These are phyloP conservation scores for Marasmius oreades DNA, from an alignment of 1,284 basidiomycete genomes.

Conservation along the genomic window DNA sequence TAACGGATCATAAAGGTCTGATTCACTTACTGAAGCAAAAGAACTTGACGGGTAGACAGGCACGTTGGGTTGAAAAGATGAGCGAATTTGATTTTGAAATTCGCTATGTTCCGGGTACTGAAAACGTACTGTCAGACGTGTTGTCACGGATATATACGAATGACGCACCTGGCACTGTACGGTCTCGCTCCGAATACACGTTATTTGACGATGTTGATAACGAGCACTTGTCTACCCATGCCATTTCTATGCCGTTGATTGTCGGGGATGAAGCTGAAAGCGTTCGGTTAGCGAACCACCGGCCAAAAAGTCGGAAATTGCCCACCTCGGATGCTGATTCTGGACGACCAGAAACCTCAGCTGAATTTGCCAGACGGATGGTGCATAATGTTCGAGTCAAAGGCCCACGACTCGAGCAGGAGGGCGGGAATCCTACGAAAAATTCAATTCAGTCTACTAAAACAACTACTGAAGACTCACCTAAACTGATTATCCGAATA, in stretches of 20 bases:
- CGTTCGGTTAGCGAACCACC: too few species aligned
- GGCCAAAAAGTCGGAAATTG: constrained; percentile 1
- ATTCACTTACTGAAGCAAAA: constrained; percentile 25
- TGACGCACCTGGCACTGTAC: neutral
- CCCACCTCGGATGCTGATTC: neutral
- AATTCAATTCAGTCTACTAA: too few species aligned
- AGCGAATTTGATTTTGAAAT: neutral
- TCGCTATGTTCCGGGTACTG: neutral
- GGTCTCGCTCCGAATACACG: neutral
- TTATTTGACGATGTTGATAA: constrained; percentile 4
- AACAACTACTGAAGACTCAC: neutral
- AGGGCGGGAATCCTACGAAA: constrained; percentile 5
- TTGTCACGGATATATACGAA: neutral
- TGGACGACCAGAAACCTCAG: neutral
- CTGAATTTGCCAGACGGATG: constrained; percentile 1
- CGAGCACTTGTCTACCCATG: neutral
- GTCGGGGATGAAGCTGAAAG: too few species aligned
- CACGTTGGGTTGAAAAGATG: neutral
- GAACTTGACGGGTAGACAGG: neutral
- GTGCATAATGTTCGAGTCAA: neutral
- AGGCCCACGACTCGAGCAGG: neutral
- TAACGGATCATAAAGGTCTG: constrained; percentile 30
- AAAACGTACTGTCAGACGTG: neutral
- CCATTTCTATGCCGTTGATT: constrained; percentile 6
- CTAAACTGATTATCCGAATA: too few species aligned